Evolutionary conservation across 2,329 filamentous ascomycete genomes (phyloP).

Genomic region (Diaporthe nobilis): DNA sequence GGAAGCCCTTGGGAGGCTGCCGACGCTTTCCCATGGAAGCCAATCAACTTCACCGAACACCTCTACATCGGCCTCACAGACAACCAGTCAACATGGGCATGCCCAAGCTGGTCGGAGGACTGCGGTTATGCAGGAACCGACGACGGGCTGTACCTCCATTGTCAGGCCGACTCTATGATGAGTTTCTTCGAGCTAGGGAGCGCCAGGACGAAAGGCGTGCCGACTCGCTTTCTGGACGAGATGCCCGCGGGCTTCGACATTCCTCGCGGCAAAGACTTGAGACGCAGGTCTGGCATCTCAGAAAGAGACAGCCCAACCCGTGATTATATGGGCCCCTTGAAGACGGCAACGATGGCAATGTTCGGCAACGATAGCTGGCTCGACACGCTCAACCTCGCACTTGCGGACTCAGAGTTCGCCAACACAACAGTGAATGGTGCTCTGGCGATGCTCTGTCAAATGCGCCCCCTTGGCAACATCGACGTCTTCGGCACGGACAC

Average conservation of each 20-base stretch:
- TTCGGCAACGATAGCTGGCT: slow-evolving; percentile 35
- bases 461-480: not conserved
- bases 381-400: not conserved
- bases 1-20: slow-evolving; percentile 13
- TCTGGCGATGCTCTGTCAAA: not conserved
- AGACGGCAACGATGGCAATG: slow-evolving; percentile 33
- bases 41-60: slow-evolving; percentile 34
- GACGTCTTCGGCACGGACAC: not conserved
- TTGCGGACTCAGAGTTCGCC: not conserved
- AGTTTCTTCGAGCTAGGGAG: slow-evolving; percentile 29
- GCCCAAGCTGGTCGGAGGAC: not conserved
- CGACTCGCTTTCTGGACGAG: slow-evolving; percentile 10
- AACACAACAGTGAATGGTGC: not conserved
- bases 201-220: slow-evolving; percentile 7
- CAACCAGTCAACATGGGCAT: not conserved
- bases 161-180: slow-evolving; percentile 27
- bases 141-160: slow-evolving; percentile 17
- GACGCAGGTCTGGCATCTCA: not conserved
- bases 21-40: slow-evolving; percentile 6
- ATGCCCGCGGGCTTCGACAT: slow-evolving; percentile 11
- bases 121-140: not conserved
- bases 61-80: slow-evolving; percentile 12
- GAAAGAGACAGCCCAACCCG: too few species aligned
- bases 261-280: not conserved
- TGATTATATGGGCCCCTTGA: slow-evolving; percentile 1